Conservation (phyloP, 805 yeast species). For the Ogataea sp. region DNA sequence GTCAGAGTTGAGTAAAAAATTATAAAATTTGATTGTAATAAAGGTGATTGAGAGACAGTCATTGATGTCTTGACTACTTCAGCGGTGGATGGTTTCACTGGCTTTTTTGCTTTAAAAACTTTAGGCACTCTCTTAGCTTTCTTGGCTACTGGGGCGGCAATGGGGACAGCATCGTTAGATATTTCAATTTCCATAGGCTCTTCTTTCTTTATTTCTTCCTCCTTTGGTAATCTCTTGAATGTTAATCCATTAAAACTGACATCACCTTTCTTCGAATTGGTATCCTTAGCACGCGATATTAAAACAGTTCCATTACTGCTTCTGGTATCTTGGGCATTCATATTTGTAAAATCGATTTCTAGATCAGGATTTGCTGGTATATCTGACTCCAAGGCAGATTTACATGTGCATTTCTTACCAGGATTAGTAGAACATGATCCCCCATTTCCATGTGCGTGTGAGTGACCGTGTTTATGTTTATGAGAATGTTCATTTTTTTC, state of each 20-base stretch:
- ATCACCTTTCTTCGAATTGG: no score
- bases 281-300: neutral
- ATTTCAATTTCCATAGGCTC: no score
- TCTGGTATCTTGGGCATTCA: neutral
- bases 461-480: neutral
- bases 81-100: conserved; percentile 5
- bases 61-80: conserved; percentile 22
- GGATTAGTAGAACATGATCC: conserved; percentile 1
- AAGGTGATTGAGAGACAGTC: conserved; percentile 31
- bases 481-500: neutral
- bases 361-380: neutral
- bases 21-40: conserved; percentile 48
- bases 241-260: conserved; percentile 2
- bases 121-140: conserved; percentile 31
- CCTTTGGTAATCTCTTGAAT: neutral
- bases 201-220: neutral
- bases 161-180: no score
- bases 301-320: neutral
- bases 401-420: neutral
- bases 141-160: conserved; percentile 2
- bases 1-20: conserved; percentile 82
- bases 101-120: conserved; percentile 28
- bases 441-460: no score
- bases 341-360: conserved; percentile 4
- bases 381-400: neutral